Conservation (phyloP, 192 early-diverging fungal species). For the Haplosporangium gracile region DNA sequence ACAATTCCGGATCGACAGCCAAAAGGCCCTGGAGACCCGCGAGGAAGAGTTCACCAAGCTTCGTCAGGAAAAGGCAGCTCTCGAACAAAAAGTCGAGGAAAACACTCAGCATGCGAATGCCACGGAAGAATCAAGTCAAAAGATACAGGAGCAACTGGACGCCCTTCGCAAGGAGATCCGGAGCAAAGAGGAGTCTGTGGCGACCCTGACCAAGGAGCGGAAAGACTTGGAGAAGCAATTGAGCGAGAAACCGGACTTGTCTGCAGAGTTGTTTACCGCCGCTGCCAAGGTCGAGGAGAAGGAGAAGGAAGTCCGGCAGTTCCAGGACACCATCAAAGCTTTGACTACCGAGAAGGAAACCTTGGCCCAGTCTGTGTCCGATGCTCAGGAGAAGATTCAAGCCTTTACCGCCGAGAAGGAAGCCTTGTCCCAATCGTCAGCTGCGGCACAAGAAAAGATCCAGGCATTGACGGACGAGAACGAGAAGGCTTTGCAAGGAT, state of each 20-base stretch:
- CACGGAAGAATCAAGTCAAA: not conserved
- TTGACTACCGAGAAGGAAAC: constrained; percentile 6
- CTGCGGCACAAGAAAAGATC: constrained; percentile 17
- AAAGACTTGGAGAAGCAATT: constrained; percentile 21
- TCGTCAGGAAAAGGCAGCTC: constrained; percentile 15
- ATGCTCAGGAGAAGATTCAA: constrained; percentile 20
- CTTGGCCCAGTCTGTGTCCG: not conserved
- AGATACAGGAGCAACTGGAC: constrained; percentile 5
- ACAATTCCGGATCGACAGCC: constrained; percentile 6
- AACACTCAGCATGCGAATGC: not conserved
- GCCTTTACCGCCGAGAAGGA: not conserved
- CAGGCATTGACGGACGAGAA: constrained; percentile 11
- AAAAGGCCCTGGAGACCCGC: constrained; percentile 15
- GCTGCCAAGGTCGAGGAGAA: constrained; percentile 16
- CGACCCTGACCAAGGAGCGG: constrained; percentile 26
- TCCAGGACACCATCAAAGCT: constrained; percentile 19
- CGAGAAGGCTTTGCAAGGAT: constrained; percentile 9
- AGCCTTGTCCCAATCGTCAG: not conserved
- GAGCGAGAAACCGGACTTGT: constrained; percentile 14
- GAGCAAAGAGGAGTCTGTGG: constrained; percentile 10
- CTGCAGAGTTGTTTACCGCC: constrained; percentile 15
- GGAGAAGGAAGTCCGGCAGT: constrained; percentile 15
- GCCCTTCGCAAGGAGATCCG: constrained; percentile 2
- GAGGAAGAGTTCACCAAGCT: constrained; percentile 31
- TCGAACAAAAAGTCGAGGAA: constrained; percentile 20